Evolutionary conservation across 768 basidiomycete species (phyloP), one percentile per base, ranked within the genome.

Genomic region (Tricholoma bakamatsutake): DNA sequence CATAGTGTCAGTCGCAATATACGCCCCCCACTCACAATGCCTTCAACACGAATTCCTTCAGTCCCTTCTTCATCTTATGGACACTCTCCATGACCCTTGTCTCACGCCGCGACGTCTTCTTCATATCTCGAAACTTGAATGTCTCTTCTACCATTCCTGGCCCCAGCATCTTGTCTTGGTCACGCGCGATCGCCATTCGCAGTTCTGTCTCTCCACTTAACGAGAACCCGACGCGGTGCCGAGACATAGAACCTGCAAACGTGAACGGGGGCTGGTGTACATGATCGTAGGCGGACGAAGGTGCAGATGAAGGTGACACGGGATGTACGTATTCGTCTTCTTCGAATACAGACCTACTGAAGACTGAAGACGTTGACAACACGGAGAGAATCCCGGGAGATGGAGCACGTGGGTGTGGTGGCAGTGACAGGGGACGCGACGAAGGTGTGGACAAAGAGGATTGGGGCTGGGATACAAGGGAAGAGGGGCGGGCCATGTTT

Each of bases 201-300:
- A 83, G 58, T 63, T 84, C 82, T 53, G 78, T 80, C 67, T 83
- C 80, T 10, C 82, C 82, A 52, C 81, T 84, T 60, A 84, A 69
- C 54, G 82, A 84, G 64, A 73, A 82, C 12, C 81, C 81, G 4
- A 65, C 54, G 1, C 61, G 30, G 33, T 54, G 57, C 59, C 59
- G 37, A 59, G 62, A 37, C 61, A 62, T 24, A 59, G 50, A 46
- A 61, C 63, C 67, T 66, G 60, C 57, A 66, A 70, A 68, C 61
- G 66, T 54, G 65, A 66, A 21, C 64, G 54, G 40, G 30, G 31
- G 54, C 30, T 46, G 21, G 33, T 18, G 21, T 5, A 27, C 31
- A 34, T 35, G 27, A 21, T 48, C 43, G 46, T 51, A 43, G 40
- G 67, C 66, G 21, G 65, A 56, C 8, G 67, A 67, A 55, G 68